Evolutionary conservation across 352 stramenopile genomes (phyloP).

Genomic region (Globisporangium uncinulatum): DNA sequence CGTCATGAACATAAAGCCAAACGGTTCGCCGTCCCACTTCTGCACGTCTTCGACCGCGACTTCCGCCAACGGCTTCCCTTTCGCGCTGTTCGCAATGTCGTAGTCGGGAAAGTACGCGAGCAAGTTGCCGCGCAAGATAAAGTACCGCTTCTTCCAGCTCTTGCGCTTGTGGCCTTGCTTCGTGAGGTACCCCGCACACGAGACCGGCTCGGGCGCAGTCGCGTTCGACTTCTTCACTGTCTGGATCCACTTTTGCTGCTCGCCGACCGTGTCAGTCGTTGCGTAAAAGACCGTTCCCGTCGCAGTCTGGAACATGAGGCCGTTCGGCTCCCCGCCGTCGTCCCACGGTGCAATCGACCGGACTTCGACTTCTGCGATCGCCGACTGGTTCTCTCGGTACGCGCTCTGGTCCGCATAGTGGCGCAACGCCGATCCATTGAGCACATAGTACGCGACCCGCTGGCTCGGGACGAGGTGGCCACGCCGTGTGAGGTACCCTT

Average conservation of each 20-base stretch:
- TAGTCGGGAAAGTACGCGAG: slow-evolving; percentile 86
- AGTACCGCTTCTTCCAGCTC: slow-evolving; percentile 90
- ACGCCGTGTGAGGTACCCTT: slow-evolving; percentile 83
- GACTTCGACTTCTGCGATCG: slow-evolving; percentile 82
- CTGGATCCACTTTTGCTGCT: slow-evolving; percentile 82
- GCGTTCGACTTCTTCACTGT: slow-evolving; percentile 66
- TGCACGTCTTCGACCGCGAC: slow-evolving; percentile 82
- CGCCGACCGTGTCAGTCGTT: slow-evolving; percentile 60
- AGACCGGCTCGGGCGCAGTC: slow-evolving; percentile 66
- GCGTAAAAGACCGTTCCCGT: slow-evolving; percentile 85
- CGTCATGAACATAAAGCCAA: slow-evolving; percentile 89
- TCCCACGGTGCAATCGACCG: slow-evolving; percentile 72
- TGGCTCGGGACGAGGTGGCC: slow-evolving; percentile 85
- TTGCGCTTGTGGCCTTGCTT: slow-evolving; percentile 90
- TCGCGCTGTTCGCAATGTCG: slow-evolving; percentile 77
- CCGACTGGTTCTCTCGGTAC: slow-evolving; percentile 82
- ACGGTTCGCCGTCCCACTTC: slow-evolving; percentile 80
- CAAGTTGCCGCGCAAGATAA: slow-evolving; percentile 70
- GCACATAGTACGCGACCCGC: slow-evolving; percentile 81
- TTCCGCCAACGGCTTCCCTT: slow-evolving; percentile 75
- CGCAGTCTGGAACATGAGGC: slow-evolving; percentile 83
- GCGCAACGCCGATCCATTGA: slow-evolving; percentile 75
- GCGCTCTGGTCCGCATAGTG: slow-evolving; percentile 80
- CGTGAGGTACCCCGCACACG: slow-evolving; percentile 81
- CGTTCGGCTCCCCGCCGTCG: slow-evolving; percentile 70